Percentiles rank a stretch among this genome's conserved stretches.
These are phyloP conservation scores for Aechmea fasciata DNA, from an alignment of 176 grass and related monocot species.

Conservation along the genomic window DNA sequence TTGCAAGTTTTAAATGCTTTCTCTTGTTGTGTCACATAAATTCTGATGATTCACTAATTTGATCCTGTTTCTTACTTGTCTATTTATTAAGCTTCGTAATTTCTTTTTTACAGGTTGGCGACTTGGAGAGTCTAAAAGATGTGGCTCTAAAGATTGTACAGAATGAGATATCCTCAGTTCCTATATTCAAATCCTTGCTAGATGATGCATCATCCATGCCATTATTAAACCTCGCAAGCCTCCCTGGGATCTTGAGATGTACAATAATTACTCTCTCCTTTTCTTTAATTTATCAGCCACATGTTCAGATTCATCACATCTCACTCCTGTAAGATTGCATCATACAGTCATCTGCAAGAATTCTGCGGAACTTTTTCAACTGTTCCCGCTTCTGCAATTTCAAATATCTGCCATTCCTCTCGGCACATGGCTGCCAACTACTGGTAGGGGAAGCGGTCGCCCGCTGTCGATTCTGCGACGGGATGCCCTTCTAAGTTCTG, in stretches of 20 bases:
- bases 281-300: conserved; percentile 9
- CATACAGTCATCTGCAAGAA: conserved; percentile 67
- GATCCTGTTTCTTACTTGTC: not conserved
- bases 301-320: conserved; percentile 7
- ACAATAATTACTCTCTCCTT: conserved; percentile 11
- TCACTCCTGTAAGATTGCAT: conserved; percentile 22
- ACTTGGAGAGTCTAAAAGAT: conserved; percentile 53
- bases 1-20: too few relatives aligned
- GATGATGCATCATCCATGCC: conserved; percentile 43
- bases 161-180: conserved; percentile 72
- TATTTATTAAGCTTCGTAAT: conserved; percentile 18
- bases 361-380: conserved; percentile 42
- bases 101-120: conserved; percentile 53
- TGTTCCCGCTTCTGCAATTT: conserved; percentile 38
- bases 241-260: conserved; percentile 62
- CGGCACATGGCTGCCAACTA: conserved; percentile 57
- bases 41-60: not conserved
- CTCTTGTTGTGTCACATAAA: not conserved
- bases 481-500: conserved; percentile 38
- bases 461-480: conserved; percentile 31
- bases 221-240: conserved; percentile 59
- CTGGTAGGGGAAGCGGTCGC: conserved; percentile 29
- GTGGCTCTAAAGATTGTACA: conserved; percentile 54
- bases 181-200: conserved; percentile 36
- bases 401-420: conserved; percentile 49